phyloP scores from a whole-genome alignment of 768 basidiomycete species.

The Baorangia bicolor region DNA sequence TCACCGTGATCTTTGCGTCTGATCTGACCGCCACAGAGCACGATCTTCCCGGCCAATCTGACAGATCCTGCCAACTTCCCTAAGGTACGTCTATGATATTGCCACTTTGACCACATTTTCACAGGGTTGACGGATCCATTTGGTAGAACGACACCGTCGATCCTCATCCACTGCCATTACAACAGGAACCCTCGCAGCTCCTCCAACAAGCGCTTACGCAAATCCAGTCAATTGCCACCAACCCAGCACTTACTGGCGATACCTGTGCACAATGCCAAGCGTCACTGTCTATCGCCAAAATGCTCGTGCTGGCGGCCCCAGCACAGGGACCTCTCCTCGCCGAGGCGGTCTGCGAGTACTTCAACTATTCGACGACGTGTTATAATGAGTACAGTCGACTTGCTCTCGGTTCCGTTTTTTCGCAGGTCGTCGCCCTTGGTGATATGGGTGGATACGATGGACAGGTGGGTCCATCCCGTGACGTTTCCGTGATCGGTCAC shows the following conservation, averaged over 20 bases:
- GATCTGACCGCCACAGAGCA: slow-evolving; percentile 38
- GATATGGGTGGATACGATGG: slow-evolving; percentile 51
- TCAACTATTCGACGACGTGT: slow-evolving; percentile 39
- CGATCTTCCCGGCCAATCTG: slow-evolving; percentile 53
- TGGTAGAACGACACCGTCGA: slow-evolving; percentile 43
- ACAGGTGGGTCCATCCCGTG: slow-evolving; percentile 32
- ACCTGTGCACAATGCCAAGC: slow-evolving; percentile 43
- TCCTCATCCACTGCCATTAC: slow-evolving; percentile 43
- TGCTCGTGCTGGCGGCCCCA: slow-evolving; percentile 43
- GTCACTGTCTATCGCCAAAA: slow-evolving; percentile 39
- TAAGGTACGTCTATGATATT: slow-evolving; percentile 25
- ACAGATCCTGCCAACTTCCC: slow-evolving; percentile 65
- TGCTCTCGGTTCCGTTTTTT: slow-evolving; percentile 43
- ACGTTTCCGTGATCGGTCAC: not conserved
- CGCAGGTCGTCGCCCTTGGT: slow-evolving; percentile 48
- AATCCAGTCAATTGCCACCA: slow-evolving; percentile 38
- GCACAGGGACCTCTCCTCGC: slow-evolving; percentile 42
- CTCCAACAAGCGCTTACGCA: slow-evolving; percentile 40
- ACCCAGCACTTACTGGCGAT: slow-evolving; percentile 36
- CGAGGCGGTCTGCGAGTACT: slow-evolving; percentile 43
- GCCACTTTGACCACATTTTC: not conserved
- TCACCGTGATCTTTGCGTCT: not conserved
- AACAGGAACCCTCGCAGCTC: slow-evolving; percentile 34
- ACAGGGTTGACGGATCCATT: not conserved
- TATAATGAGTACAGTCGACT: slow-evolving; percentile 32